phyloP scores from a whole-genome alignment of 2,329 filamentous ascomycete genomes.

The Fusarium equiseti region DNA sequence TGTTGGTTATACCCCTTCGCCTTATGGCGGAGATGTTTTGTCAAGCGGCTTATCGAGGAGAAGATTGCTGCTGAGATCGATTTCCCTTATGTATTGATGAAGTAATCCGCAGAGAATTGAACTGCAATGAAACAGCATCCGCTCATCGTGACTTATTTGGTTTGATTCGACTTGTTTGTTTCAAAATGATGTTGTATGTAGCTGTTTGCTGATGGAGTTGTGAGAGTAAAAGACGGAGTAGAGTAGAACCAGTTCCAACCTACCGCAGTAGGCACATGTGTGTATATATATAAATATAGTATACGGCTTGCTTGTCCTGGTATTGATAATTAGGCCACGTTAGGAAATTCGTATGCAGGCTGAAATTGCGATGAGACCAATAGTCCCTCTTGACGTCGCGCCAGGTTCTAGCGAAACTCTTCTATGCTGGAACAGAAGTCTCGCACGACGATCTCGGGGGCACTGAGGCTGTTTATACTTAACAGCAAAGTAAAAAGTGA shows the following conservation, averaged over 20 bases:
- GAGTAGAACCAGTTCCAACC: background rate
- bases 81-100: conserved; percentile 43
- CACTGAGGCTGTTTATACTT: conserved; percentile 21
- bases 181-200: background rate
- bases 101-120: conserved; percentile 31
- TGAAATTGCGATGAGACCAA: conserved; percentile 39
- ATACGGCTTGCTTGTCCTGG: background rate
- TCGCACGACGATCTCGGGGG: background rate
- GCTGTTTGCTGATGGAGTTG: background rate
- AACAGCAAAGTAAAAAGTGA: background rate
- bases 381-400: background rate
- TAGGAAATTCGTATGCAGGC: conserved; percentile 27
- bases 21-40: conserved; percentile 31
- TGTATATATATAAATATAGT: background rate
- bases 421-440: background rate
- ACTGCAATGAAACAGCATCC: conserved; percentile 16
- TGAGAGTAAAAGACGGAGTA: background rate
- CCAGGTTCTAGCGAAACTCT: background rate
- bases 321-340: conserved; percentile 1
- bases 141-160: background rate
- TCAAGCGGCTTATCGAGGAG: conserved; percentile 30
- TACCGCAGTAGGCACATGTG: background rate
- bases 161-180: background rate
- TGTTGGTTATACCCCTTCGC: conserved; percentile 15
- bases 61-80: conserved; percentile 30